Base-by-base conservation (phyloP, 768 basidiomycete species). In the Boletus bicolor region DNA sequence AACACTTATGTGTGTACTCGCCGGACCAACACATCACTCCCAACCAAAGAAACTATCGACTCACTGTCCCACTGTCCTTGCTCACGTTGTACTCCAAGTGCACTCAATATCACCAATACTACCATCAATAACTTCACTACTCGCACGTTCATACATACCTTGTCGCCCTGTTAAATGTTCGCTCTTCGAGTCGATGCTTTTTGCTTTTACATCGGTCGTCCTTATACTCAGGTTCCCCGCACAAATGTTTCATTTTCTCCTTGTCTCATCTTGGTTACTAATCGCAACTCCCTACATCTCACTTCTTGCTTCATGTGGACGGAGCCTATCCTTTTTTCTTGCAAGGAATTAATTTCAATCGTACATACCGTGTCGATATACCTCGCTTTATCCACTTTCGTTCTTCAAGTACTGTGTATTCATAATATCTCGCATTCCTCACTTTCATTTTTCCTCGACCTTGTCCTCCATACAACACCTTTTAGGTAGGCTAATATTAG, bases 61-160 rank as follows among this genome's bases (percentile, higher is more conserved):
- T 7, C 45, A 30, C 7, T 38, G 39, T 55, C 48, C 37, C 24
- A 45, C 30, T 43, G 9, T 54, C 39, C 34, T 39, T 49, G 37
- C 53, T 51, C 38, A 41, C 36, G 39, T 30, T 66, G 65, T 68
- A 66, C 54, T 56, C 55, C 17, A 54, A 52, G 38, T 30, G 44
- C 55, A 68, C 58, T 47, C 41, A 43, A 39, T 52, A 44, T 49
- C 47, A 53, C 49, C 49, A 45, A 43, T 24, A 51, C 10, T 26
- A 44, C 26, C 30, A 48, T 44, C 51, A 49, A 51, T 39, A 54
- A 2, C 15, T 19, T 41, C 8, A 44, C 37, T 9, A 30, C 43
- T 46, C 30, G 26, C 50, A 60, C 41, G 49, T 51, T 28, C 39
- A 55, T 47, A 32, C n/a, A 56, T 59, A 56, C 54, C 50, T 60